These are phyloP conservation scores for Coprinopsis sp. DNA, from an alignment of 768 basidiomycete species.

Conservation along the genomic window DNA sequence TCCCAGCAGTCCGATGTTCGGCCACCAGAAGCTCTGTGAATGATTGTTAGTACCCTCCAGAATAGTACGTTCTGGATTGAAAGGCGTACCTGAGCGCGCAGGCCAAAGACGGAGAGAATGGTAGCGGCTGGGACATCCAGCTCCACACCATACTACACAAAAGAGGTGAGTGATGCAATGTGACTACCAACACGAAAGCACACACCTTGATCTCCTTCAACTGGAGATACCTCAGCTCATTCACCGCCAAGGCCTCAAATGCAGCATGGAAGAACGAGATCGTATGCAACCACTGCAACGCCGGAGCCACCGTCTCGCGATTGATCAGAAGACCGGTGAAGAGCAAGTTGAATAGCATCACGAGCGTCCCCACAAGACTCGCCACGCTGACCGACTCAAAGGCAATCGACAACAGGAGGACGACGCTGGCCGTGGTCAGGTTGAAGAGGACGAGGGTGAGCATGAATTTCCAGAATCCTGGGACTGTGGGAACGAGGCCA, in stretches of 20 bases:
- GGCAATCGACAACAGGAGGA: conserved; percentile 85
- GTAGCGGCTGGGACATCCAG: conserved; percentile 95
- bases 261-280: conserved; percentile 98
- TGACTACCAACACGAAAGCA: conserved; percentile 1
- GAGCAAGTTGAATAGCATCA: conserved; percentile 99
- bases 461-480: conserved; percentile 97
- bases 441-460: conserved; percentile 95
- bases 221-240: conserved; percentile 91
- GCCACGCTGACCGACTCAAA: conserved; percentile 86
- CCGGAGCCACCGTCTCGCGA: conserved; percentile 71
- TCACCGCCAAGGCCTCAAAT: conserved; percentile 96
- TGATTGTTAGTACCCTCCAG: background rate
- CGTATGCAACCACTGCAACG: conserved; percentile 82
- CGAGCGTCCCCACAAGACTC: conserved; percentile 87
- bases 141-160: conserved; percentile 85
- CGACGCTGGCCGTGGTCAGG: conserved; percentile 88
- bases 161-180: background rate
- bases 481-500: conserved; percentile 87
- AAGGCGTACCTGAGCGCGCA: conserved; percentile 77
- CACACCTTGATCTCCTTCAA: conserved; percentile 85
- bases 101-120: conserved; percentile 90
- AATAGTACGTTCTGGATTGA: conserved; percentile 13
- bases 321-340: conserved; percentile 97
- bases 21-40: conserved; percentile 92
- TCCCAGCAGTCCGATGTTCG: conserved; percentile 79